A percentile compares a stretch with the other conserved stretches of the same genome.
phyloP scores from a whole-genome alignment of 73 alveolate genomes.

The Paramecium octaurelia region DNA sequence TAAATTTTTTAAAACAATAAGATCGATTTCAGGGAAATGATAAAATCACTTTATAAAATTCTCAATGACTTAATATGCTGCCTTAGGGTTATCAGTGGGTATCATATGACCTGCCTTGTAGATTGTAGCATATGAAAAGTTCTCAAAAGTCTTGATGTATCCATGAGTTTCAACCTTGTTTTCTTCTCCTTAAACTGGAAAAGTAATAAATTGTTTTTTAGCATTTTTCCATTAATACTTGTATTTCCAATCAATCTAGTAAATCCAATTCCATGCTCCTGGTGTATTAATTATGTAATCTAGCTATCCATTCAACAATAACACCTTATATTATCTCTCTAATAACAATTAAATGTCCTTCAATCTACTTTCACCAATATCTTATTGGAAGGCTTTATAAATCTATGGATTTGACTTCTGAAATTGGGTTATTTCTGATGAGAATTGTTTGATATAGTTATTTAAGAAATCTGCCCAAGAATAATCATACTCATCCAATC shows the following conservation, averaged over 20 bases:
- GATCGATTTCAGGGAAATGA: slow-evolving; percentile 17
- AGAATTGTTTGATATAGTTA: neutral
- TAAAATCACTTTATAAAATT: neutral
- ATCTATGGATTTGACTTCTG: neutral
- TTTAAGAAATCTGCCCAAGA: neutral
- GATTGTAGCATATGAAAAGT: slow-evolving; percentile 63
- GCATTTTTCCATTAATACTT: slow-evolving; percentile 44
- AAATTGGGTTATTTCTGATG: neutral
- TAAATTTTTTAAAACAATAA: neutral
- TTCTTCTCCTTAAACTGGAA: slow-evolving; percentile 1
- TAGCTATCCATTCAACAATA: slow-evolving; percentile 17
- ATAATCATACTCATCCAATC: neutral
- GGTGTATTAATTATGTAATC: slow-evolving; percentile 43
- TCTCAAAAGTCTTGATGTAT: neutral
- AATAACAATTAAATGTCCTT: neutral
- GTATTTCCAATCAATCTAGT: slow-evolving; percentile 62
- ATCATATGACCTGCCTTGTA: slow-evolving; percentile 95
- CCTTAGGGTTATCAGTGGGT: slow-evolving; percentile 89
- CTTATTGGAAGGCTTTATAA: neutral
- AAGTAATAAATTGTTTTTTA: neutral
- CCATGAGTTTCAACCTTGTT: slow-evolving; percentile 11
- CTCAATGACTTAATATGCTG: slow-evolving; percentile 58
- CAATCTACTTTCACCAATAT: neutral
- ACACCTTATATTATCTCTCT: neutral
- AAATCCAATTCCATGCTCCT: slow-evolving; percentile 73